A percentile compares a stretch with the other conserved stretches of the same genome.
These are phyloP conservation scores for Candida boleticola DNA, from an alignment of 805 yeast species.

Conservation along the genomic window DNA sequence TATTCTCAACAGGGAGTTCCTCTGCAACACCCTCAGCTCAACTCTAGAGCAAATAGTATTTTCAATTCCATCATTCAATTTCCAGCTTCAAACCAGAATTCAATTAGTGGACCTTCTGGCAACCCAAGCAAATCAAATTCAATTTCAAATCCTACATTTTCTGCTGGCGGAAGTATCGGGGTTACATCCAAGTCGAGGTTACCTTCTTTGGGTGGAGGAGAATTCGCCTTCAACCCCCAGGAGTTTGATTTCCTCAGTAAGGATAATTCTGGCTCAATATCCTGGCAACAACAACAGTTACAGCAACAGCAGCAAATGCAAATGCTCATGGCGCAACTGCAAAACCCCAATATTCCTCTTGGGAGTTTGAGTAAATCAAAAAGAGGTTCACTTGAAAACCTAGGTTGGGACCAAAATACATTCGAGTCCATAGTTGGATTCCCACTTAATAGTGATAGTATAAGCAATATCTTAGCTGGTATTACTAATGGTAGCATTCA, in stretches of 20 bases:
- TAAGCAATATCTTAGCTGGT: slow-evolving; percentile 33
- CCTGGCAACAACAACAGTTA: slow-evolving; percentile 21
- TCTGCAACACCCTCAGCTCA: slow-evolving; percentile 14
- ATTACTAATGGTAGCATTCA: slow-evolving; percentile 38
- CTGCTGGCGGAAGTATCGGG: slow-evolving; percentile 5
- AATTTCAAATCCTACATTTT: slow-evolving; percentile 6
- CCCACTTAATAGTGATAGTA: slow-evolving; percentile 24
- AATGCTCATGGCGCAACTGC: background rate
- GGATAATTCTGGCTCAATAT: slow-evolving; percentile 29
- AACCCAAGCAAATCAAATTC: slow-evolving; percentile 8
- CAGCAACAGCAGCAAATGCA: slow-evolving; percentile 7
- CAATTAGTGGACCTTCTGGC: slow-evolving; percentile 25
- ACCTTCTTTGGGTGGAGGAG: slow-evolving; percentile 11
- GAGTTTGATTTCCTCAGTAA: slow-evolving; percentile 33
- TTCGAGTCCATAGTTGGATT: slow-evolving; percentile 27
- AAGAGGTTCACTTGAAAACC: slow-evolving; percentile 25
- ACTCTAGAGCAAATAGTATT: slow-evolving; percentile 35
- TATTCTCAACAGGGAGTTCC: slow-evolving; percentile 7
- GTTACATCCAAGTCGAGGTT: background rate
- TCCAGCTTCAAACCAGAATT: slow-evolving; percentile 34
- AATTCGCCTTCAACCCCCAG: slow-evolving; percentile 18
- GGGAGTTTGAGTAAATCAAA: slow-evolving; percentile 22
- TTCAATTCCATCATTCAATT: slow-evolving; percentile 39
- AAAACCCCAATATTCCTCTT: background rate
- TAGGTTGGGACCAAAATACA: slow-evolving; percentile 12